Percentiles rank a stretch among this genome's conserved stretches.
These are phyloP conservation scores for Microthlaspi erraticum DNA, from an alignment of 345 rosid species.

Conservation along the genomic window DNA sequence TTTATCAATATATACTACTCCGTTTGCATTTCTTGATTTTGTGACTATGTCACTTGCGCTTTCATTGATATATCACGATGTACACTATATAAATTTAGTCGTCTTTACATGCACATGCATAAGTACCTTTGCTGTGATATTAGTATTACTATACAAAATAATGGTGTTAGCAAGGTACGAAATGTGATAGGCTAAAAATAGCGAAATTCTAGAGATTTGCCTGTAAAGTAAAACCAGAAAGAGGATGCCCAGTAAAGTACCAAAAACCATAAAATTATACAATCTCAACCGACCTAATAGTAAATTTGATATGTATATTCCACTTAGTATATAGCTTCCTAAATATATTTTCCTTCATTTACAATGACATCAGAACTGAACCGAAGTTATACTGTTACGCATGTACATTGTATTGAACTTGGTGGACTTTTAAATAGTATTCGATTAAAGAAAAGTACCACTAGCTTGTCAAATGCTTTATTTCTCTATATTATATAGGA, in stretches of 20 bases:
- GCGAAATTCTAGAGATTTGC: background rate
- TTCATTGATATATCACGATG: slow-evolving; percentile 15
- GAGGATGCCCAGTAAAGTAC: no score
- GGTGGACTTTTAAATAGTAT: slow-evolving; percentile 14
- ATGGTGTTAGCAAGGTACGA: background rate
- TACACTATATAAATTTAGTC: slow-evolving; percentile 10
- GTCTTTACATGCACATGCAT: slow-evolving; percentile 28
- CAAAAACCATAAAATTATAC: background rate
- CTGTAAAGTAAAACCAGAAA: background rate
- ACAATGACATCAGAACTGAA: background rate
- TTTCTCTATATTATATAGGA: background rate
- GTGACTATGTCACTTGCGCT: background rate
- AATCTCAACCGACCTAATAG: no score
- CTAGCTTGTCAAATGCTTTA: slow-evolving; percentile 23
- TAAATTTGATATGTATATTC: background rate
- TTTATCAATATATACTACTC: background rate
- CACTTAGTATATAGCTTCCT: background rate
- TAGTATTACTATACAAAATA: background rate
- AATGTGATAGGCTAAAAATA: background rate
- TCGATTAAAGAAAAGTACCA: background rate
- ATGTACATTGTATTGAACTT: background rate
- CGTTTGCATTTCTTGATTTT: slow-evolving; percentile 23
- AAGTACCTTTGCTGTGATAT: background rate
- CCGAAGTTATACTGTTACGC: background rate
- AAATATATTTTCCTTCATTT: background rate